Base-by-base conservation (phyloP, 2,329 filamentous ascomycete species). In the Onygenales sp. region DNA sequence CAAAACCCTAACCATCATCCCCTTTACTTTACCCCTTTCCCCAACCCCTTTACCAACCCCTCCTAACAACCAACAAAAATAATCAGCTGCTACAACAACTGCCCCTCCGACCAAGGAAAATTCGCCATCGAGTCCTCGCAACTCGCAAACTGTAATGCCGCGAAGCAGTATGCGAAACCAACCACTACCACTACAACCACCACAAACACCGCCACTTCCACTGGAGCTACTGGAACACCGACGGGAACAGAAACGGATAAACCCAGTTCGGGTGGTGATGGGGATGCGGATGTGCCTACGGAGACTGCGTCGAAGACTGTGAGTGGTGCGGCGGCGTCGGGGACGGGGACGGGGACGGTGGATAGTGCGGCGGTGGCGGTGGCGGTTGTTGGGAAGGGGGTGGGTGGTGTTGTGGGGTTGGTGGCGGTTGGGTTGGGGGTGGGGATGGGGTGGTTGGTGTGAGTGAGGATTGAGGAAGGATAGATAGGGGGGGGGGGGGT, bases 21-120 rank as follows among this genome's bases (percentile, higher is more conserved):
- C 21, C 43, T 17, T 44, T 27, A 17, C 21, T 44, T 27, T 11
- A 14, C 31, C 43, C 9, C 21, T n/a, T 2, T 46, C 14, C 7
- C n/a, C 50, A 27, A 32, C 35, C 38, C 33, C 14, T 21, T 7
- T 45, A 7, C 31, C 44, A 32, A 55, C 33, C 42, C 33, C 7
- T 36, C 10, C 54, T 59, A 54, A 58, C 57, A 57, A 43, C 32
- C 3, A 21, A 7, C 11, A 54, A 77, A 27, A 27, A 27, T 4
- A 27, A 27, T 27, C 21, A 27, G 75, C 35, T 85, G 82, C 77
- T 84, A 82, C 72, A 78, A 79, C 73, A 81, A 82, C 73, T 85
- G 83, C 71, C 80, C 81, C 51, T 66, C 71, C 58, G 73, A 77
- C 61, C 57, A 70, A 13, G 67, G 65, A 49, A 60, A 63, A 41